Conservation (phyloP, 306 rosid genomes). For the Vachellia pachyceras region DNA sequence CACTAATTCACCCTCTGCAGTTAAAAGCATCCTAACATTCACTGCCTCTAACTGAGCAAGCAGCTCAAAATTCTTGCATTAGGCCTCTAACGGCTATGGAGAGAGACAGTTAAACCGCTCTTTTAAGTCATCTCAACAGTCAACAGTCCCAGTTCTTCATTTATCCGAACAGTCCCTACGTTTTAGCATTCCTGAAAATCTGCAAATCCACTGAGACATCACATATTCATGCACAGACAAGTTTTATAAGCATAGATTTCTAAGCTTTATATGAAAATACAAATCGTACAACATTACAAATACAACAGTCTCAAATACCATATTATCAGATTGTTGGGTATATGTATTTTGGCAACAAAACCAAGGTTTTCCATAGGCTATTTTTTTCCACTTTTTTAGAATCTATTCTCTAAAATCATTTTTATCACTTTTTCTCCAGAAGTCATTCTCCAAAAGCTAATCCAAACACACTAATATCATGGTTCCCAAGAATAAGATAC, state of each 20-base stretch:
- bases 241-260: not conserved
- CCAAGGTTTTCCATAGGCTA: no score
- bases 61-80: conserved; percentile 50
- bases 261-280: not conserved
- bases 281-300: not conserved
- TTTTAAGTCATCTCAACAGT: conserved; percentile 30
- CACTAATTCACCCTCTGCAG: conserved; percentile 49
- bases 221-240: conserved; percentile 13
- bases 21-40: conserved; percentile 53
- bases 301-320: not conserved
- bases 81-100: conserved; percentile 39
- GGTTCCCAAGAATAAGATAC: not conserved
- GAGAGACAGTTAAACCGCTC: conserved; percentile 28
- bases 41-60: conserved; percentile 34
- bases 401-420: no score
- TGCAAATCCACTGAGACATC: conserved; percentile 48
- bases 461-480: not conserved
- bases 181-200: conserved; percentile 72
- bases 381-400: no score
- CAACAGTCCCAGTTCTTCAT: conserved; percentile 33
- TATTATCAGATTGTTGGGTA: not conserved
- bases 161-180: conserved; percentile 37
- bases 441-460: no score
- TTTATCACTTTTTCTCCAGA: no score
- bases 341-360: not conserved